Evolutionary conservation across 345 rosid genomes (phyloP), one percentile per base, ranked within the genome.

Genomic region (Mercurialis annua): DNA sequence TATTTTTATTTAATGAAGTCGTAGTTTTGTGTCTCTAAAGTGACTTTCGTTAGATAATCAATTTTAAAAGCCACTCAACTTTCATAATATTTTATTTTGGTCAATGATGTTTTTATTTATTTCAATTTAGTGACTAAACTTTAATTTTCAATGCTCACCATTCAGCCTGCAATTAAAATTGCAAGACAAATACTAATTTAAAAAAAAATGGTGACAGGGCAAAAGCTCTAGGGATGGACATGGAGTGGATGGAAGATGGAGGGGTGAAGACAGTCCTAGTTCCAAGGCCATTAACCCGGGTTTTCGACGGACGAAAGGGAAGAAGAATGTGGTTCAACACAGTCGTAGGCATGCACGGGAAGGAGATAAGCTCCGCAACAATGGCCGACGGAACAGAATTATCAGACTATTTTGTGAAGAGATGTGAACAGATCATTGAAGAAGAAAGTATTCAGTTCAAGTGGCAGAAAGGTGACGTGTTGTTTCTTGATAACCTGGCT

Each of bases 261-360:
- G 80, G 81, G 11, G 85, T 72, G 73, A 85, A 73, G 78, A 59
- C 71, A 11, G 24, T 52, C 30, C 16, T 85, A 34, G 74, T 77
- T 10, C 88, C 90, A 16, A 54, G 81, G 44, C 0, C 71, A 0
- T 74, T 81, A n/a, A 87, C 90, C 1, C 75, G 69, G 81, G 88
- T 85, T 72, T 82, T 83, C 51, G 90, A 83, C 0, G 88, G 86
- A 30, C 82, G 93, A 59, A 83, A 82, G 50, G 93, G 84, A 47
- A 75, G 90, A 72, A 79, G 84, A 70, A 87, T 83, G 93, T 84
- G 90, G 93, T 87, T 82, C 65, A 87, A 87, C 78, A 75, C 86
- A 0, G 27, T 85, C 10, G 90, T 85, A 0, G 90, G 87, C 12
- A 82, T 84, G 82, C 81, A 87, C 24, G 90, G 93, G 23, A 85